Conservation (phyloP, 176 grass and related monocot species). For the Paspalum vaginatum region DNA sequence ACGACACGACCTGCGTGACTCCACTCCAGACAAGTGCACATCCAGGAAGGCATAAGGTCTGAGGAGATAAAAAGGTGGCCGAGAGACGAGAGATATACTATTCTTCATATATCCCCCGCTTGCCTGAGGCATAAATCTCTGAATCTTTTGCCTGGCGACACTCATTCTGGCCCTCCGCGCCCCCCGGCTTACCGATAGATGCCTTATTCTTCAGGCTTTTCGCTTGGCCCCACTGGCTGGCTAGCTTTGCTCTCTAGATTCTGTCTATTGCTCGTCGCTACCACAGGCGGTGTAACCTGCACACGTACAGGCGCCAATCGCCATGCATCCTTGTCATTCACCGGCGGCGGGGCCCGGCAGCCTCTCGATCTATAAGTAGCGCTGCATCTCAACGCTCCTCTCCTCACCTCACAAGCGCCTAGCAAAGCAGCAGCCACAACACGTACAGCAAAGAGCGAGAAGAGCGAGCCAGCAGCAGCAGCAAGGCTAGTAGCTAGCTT, state of each 20-base stretch:
- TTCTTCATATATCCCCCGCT: too few species aligned
- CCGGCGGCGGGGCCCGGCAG: neutral
- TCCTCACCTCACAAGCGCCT: neutral
- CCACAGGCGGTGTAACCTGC: neutral
- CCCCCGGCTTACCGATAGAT: constrained; percentile 15
- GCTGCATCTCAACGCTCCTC: neutral
- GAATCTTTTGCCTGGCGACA: constrained; percentile 28
- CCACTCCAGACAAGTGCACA: too few species aligned
- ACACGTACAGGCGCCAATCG: neutral
- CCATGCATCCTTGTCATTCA: neutral
- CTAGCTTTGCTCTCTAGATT: too few species aligned
- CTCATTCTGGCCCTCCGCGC: constrained; percentile 29
- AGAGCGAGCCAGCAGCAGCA: too few species aligned
- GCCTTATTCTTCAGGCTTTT: constrained; percentile 25
- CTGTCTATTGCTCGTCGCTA: too few species aligned
- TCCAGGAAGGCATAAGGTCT: too few species aligned
- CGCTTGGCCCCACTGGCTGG: constrained; percentile 3
- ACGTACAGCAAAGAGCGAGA: too few species aligned
- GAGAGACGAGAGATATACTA: too few species aligned
- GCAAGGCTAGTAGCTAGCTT: too few species aligned
- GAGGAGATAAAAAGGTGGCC: too few species aligned
- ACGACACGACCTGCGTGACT: too few species aligned
- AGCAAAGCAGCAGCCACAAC: too few species aligned
- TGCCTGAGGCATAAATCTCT: constrained; percentile 32
- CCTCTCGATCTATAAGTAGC: constrained; percentile 40